Percentiles rank a stretch among this genome's conserved stretches.
phyloP scores from a whole-genome alignment of 192 early-diverging fungal genomes.

The Coemansia sp. region DNA sequence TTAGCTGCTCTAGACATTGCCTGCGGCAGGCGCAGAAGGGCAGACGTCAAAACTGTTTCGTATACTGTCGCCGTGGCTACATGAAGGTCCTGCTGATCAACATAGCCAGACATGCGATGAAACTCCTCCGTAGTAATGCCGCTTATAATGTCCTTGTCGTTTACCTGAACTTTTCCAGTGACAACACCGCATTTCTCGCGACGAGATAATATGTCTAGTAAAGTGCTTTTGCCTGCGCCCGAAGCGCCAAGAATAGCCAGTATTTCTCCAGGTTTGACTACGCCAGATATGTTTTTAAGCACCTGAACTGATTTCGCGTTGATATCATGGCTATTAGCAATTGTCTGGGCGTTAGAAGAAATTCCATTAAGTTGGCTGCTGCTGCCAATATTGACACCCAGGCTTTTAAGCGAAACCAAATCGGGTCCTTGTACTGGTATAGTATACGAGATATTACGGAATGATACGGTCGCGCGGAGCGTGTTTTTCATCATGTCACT shows the following conservation, averaged over 20 bases:
- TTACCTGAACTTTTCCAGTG: conserved; percentile 78
- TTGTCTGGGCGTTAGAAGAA: neutral
- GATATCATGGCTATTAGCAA: neutral
- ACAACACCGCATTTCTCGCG: conserved; percentile 69
- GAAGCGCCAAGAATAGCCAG: conserved; percentile 93
- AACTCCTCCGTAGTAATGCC: conserved; percentile 59
- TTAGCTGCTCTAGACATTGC: conserved; percentile 57
- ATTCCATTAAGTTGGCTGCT: neutral
- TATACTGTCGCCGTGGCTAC: conserved; percentile 84
- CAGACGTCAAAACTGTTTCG: conserved; percentile 86
- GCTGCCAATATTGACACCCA: neutral
- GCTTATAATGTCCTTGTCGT: conserved; percentile 65
- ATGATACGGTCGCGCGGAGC: conserved; percentile 29
- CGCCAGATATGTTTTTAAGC: conserved; percentile 67
- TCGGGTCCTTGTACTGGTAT: conserved; percentile 33
- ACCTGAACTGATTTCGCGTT: conserved; percentile 28
- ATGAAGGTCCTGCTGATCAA: conserved; percentile 89
- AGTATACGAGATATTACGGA: conserved; percentile 43
- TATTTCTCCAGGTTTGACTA: conserved; percentile 79
- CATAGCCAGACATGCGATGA: conserved; percentile 73
- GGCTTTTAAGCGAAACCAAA: conserved; percentile 17
- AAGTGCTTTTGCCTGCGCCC: conserved; percentile 91
- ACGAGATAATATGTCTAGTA: conserved; percentile 85
- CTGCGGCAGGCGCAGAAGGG: conserved; percentile 73
- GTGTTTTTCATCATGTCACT: conserved; percentile 28